Evolutionary conservation across 148 eudicot genomes (phyloP).

Genomic region (Silene latifolia): DNA sequence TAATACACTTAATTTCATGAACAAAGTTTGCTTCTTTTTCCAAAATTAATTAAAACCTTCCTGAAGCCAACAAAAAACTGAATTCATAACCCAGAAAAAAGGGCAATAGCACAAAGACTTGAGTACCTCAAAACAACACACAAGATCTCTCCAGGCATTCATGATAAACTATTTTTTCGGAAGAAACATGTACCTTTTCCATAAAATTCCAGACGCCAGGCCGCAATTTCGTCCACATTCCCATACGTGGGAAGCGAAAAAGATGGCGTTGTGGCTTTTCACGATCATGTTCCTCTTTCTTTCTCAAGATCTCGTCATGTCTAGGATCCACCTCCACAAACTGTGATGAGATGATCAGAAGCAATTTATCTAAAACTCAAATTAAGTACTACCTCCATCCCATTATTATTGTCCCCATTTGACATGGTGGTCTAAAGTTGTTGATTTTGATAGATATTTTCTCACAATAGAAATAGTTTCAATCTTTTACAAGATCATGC

Average conservation of each 20-base stretch:
- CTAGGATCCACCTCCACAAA: slow-evolving; percentile 77
- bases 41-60: too few species aligned
- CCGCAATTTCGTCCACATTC: slow-evolving; percentile 97
- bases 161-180: not conserved
- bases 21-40: too few species aligned
- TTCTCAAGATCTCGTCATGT: slow-evolving; percentile 90
- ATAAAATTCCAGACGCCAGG: slow-evolving; percentile 98
- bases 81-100: too few species aligned
- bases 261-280: slow-evolving; percentile 83
- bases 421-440: not conserved
- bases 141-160: not conserved
- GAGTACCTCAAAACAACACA: slow-evolving; percentile 1
- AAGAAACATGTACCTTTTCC: slow-evolving; percentile 62
- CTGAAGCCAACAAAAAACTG: too few species aligned
- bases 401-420: not conserved
- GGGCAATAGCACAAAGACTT: slow-evolving; percentile 14
- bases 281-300: slow-evolving; percentile 95
- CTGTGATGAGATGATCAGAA: slow-evolving; percentile 34
- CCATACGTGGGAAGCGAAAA: slow-evolving; percentile 92
- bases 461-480: not conserved
- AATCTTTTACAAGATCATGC: not conserved
- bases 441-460: not conserved
- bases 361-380: slow-evolving; percentile 3
- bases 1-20: too few species aligned
- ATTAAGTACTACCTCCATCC: not conserved